Evolutionary conservation across 352 stramenopile species (phyloP), one percentile per base, ranked within the genome.

Genomic region (Halophytophthora batemanensis): DNA sequence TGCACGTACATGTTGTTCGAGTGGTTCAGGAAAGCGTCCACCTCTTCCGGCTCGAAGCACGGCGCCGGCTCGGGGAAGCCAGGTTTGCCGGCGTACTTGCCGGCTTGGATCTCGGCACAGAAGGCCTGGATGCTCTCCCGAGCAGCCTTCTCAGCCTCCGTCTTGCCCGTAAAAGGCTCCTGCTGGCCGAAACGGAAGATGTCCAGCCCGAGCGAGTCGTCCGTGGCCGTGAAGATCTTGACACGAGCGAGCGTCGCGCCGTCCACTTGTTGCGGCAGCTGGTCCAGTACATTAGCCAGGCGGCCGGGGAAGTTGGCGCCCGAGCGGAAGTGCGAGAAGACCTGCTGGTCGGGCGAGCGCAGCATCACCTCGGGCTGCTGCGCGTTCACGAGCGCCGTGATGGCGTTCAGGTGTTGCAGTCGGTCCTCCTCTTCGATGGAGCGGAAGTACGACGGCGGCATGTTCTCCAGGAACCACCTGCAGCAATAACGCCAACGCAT

Each of bases 401-500:
- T 93, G 50, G 85, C 84, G 60, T 90, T 92, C 38, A 96, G 60
- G 68, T 96, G 86, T 52, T 93, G 78, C 48, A 96, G 49, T 25
- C 86, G 77, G 54, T 92, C 78, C 56, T 86, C 74, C 63, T 96
- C 80, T 47, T 71, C 61, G 45, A 91, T 92, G 43, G 87, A 82
- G 51, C 86, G 78, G 63, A 95, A 96, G 74, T 96, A 96, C n/a
- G 86, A 65, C 15, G 78, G 74, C 19, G 86, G 86, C 86, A 96
- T 96, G 77, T 93, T 93, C 41, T 86, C 66, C 39, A 96, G 56
- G 60, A 95, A 95, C 86, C 86, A 95, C 57, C n/a, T n/a, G n/a
- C n/a, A n/a, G n/a, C n/a, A n/a, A n/a, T n/a, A n/a, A n/a, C n/a
- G n/a, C n/a, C n/a, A n/a, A n/a, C n/a, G n/a, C n/a, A n/a, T n/a